Evolutionary conservation across 257 asterid species (phyloP), one percentile per base, ranked within the genome.

Genomic region (Penstemon davidsonii): DNA sequence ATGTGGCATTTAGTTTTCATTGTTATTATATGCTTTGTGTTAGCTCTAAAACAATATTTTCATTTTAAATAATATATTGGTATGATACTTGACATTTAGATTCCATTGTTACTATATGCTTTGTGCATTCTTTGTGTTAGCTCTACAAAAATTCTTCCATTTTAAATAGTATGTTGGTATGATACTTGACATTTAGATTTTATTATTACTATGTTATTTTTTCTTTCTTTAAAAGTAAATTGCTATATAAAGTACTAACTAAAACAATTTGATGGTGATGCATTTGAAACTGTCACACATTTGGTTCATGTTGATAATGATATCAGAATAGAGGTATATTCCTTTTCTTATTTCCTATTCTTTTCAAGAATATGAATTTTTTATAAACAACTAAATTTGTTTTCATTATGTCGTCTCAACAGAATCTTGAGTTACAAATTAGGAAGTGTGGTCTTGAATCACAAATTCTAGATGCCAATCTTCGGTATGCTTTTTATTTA

Each of bases 391-490:
- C 33, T 25, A 25, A 25, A 41, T 8, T 25, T 52, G 55, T 25
- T 51, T 41, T 19, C 64, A 8, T 5, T 53, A 36, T 0, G 38
- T 70, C 65, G 40, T 55, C n/a, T 79, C 38, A 51, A 43, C 64
- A 86, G 96, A 88, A 88, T 79, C 69, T 77, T 3, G 81, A 84
- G 68, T 79, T 82, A 64, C 87, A 84, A 73, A 79, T 82, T 7
- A 77, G 76, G 74, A 81, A 85, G 68, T 57, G 67, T 33, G 19
- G 64, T 9, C 64, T 81, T 8, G 84, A 83, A 59, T 51, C 80
- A 43, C 89, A 81, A 55, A 71, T 85, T 36, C 39, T 71, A 9
- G 87, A 86, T 77, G 77, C 87, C 52, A 74, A 53, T 39, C 84
- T 85, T 15, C 75, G 92, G 92, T 88, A 60, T 78, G 4, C 4